These are phyloP conservation scores for Phytophthora capsici DNA, from an alignment of 352 stramenopile species.

Conservation along the genomic window DNA sequence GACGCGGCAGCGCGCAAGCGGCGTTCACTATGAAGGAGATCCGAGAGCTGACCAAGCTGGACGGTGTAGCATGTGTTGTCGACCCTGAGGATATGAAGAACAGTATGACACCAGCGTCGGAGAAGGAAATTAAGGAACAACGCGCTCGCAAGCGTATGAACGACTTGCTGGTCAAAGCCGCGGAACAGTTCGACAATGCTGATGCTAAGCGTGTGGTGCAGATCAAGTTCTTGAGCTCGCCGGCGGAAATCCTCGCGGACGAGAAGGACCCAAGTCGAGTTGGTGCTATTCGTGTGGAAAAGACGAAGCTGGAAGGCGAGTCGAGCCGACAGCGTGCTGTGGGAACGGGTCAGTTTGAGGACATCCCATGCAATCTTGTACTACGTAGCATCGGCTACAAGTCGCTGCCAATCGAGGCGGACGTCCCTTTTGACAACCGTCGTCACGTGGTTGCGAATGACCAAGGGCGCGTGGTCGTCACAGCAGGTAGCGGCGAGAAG, in stretches of 20 bases:
- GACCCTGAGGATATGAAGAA: conserved; percentile 88
- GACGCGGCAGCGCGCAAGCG: conserved; percentile 95
- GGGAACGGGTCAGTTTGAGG: conserved; percentile 88
- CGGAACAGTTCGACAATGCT: conserved; percentile 39
- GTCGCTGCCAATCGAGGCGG: conserved; percentile 74
- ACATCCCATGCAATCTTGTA: conserved; percentile 80
- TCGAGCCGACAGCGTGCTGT: conserved; percentile 81
- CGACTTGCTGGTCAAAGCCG: conserved; percentile 76
- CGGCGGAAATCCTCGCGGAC: conserved; percentile 72
- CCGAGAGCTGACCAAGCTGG: conserved; percentile 88
- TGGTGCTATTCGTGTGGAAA: conserved; percentile 84
- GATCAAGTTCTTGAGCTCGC: conserved; percentile 93
- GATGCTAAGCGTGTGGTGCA: conserved; percentile 58
- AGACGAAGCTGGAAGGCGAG: conserved; percentile 88
- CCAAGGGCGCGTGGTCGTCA: conserved; percentile 61
- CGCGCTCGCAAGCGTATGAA: conserved; percentile 88
- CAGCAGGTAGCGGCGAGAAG: conserved; percentile 36
- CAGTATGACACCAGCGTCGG: conserved; percentile 83
- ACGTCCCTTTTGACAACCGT: conserved; percentile 81
- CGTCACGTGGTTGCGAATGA: conserved; percentile 73
- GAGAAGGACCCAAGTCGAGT: conserved; percentile 58
- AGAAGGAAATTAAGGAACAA: conserved; percentile 88
- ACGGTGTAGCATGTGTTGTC: conserved; percentile 86
- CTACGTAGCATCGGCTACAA: conserved; percentile 93
- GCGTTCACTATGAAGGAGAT: conserved; percentile 99